Conservation (phyloP, 2,329 filamentous ascomycete species). For the Zarea fungicola region DNA sequence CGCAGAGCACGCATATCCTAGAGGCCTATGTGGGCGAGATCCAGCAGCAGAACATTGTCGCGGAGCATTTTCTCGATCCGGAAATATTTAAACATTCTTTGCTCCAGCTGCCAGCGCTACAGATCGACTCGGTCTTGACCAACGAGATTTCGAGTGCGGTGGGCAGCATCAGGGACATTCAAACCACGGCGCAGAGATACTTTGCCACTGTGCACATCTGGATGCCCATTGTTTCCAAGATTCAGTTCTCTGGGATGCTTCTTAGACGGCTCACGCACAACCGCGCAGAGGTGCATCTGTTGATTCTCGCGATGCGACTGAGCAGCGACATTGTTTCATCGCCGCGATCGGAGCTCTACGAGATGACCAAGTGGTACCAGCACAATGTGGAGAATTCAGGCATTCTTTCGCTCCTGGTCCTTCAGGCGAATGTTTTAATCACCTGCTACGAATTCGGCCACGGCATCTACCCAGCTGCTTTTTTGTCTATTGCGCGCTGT, state of each 20-base stretch:
- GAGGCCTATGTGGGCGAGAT: neutral
- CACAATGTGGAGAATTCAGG: constrained; percentile 10
- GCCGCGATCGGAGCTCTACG: constrained; percentile 10
- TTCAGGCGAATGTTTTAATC: constrained; percentile 14
- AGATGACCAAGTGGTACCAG: constrained; percentile 13
- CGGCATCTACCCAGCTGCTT: constrained; percentile 13
- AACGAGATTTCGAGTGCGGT: neutral
- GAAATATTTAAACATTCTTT: neutral
- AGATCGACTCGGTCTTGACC: constrained; percentile 2
- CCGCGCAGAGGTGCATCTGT: constrained; percentile 9
- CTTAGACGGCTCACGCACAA: constrained; percentile 7
- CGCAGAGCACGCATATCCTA: neutral
- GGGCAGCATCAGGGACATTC: constrained; percentile 13
- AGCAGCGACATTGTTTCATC: constrained; percentile 1
- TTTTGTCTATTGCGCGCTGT: constrained; percentile 13
- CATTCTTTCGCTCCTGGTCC: constrained; percentile 11
- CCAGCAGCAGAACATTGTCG: neutral
- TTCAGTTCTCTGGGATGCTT: constrained; percentile 6
- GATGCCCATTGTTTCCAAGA: constrained; percentile 16
- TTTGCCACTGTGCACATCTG: constrained; percentile 15
- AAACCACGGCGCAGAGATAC: constrained; percentile 7
- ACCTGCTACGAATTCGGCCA: constrained; percentile 14
- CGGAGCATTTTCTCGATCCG: constrained; percentile 4
- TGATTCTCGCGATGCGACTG: constrained; percentile 15
- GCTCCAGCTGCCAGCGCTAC: neutral